Conservation (phyloP, 1,284 basidiomycete genomes). For the Pseudozyma pruni region DNA sequence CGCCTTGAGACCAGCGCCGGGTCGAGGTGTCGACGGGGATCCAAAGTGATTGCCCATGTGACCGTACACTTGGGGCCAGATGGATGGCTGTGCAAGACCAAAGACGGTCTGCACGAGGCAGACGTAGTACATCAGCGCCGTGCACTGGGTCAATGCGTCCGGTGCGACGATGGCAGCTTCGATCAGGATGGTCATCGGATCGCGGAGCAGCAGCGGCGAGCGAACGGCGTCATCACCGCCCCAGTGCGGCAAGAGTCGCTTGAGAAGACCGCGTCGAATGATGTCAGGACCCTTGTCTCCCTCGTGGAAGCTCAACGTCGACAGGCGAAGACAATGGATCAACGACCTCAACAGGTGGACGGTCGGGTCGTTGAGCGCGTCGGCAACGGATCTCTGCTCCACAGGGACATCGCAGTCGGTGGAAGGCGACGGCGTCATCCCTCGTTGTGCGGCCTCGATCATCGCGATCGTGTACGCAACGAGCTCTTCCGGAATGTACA, state of each 20-base stretch:
- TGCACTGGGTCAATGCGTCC: slow-evolving; percentile 58
- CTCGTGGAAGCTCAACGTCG: slow-evolving; percentile 46
- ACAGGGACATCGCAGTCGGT: slow-evolving; percentile 33
- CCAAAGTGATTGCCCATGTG: slow-evolving; percentile 38
- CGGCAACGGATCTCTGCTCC: slow-evolving; percentile 41
- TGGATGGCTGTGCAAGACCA: slow-evolving; percentile 64
- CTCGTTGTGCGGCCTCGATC: slow-evolving; percentile 62
- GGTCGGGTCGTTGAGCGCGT: slow-evolving; percentile 51
- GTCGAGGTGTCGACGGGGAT: slow-evolving; percentile 20
- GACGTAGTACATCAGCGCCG: slow-evolving; percentile 66
- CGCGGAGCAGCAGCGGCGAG: slow-evolving; percentile 61
- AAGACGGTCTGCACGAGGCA: slow-evolving; percentile 64
- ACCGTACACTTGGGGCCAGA: slow-evolving; percentile 58
- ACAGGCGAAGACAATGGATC: slow-evolving; percentile 51
- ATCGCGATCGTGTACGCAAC: slow-evolving; percentile 66
- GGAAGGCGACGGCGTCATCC: slow-evolving; percentile 48
- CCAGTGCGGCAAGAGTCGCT: slow-evolving; percentile 66
- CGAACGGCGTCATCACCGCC: slow-evolving; percentile 62
- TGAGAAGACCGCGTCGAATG: slow-evolving; percentile 63
- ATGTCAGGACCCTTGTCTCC: slow-evolving; percentile 38
- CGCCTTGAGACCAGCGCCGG: slow-evolving; percentile 38
- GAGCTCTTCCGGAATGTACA: slow-evolving; percentile 65
- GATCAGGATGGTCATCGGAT: slow-evolving; percentile 63
- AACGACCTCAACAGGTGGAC: slow-evolving; percentile 56
- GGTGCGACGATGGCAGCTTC: slow-evolving; percentile 63